These are phyloP conservation scores for Nitzschia inconspicua DNA, from an alignment of 108 stramenopile species.

Conservation along the genomic window DNA sequence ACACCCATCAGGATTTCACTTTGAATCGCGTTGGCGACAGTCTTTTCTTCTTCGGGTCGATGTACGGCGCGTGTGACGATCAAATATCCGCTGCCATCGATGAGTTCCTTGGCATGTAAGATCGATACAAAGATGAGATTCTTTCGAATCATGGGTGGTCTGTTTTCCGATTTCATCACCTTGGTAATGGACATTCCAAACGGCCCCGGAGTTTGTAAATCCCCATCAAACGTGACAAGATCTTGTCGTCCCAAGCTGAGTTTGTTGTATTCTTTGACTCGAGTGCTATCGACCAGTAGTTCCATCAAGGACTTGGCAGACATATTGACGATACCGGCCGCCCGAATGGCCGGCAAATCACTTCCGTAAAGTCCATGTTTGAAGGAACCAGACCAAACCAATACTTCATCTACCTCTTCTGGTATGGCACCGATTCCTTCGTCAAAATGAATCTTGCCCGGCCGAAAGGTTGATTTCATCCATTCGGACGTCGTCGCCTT, in stretches of 20 bases:
- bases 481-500: slow-evolving; percentile 4
- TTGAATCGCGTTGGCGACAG: slow-evolving; percentile 21
- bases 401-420: slow-evolving; percentile 14
- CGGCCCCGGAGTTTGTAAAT: slow-evolving; percentile 42
- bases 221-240: slow-evolving; percentile 50
- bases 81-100: slow-evolving; percentile 68
- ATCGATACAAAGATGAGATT: slow-evolving; percentile 56
- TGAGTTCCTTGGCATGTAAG: slow-evolving; percentile 61
- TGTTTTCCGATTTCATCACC: slow-evolving; percentile 53
- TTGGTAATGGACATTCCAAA: slow-evolving; percentile 68
- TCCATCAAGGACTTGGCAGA: slow-evolving; percentile 55
- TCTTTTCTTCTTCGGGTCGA: slow-evolving; percentile 25
- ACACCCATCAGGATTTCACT: slow-evolving; percentile 75
- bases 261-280: slow-evolving; percentile 80
- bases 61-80: slow-evolving; percentile 66
- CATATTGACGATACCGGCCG: slow-evolving; percentile 55
- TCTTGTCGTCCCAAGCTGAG: slow-evolving; percentile 68
- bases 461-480: slow-evolving; percentile 24
- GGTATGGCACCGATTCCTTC: not conserved
- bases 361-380: slow-evolving; percentile 63
- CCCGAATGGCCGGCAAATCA: slow-evolving; percentile 65
- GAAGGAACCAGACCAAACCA: slow-evolving; percentile 70
- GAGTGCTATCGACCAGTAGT: slow-evolving; percentile 62
- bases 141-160: slow-evolving; percentile 63
- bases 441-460: not conserved